Percentiles rank a stretch among this genome's conserved stretches.
phyloP scores from a whole-genome alignment of 148 eudicot species.

The Camellia lanceoleosa region DNA sequence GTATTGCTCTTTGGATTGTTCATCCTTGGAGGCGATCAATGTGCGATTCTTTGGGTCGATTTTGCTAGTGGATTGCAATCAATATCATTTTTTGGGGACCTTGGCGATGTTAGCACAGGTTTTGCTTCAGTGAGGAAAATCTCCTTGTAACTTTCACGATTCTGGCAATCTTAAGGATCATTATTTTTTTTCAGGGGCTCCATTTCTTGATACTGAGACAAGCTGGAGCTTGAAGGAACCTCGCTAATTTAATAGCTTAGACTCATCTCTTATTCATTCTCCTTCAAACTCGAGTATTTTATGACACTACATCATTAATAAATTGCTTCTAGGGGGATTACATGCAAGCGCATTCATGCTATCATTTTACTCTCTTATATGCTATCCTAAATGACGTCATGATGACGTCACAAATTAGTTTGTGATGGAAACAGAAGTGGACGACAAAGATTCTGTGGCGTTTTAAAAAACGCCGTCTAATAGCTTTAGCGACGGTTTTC shows the following conservation, averaged over 20 bases:
- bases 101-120: constrained; percentile 95
- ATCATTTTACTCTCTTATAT: too few species aligned
- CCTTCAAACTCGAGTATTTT: constrained; percentile 91
- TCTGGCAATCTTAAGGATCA: constrained; percentile 14
- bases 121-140: constrained; percentile 99
- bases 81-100: constrained; percentile 68
- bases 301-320: constrained; percentile 29
- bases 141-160: constrained; percentile 60
- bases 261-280: constrained; percentile 8
- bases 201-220: too few species aligned
- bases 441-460: too few species aligned
- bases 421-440: too few species aligned
- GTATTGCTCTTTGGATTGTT: constrained; percentile 58
- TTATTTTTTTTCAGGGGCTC: not conserved
- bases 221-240: too few species aligned
- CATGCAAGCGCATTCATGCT: too few species aligned
- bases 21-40: constrained; percentile 53
- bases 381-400: too few species aligned
- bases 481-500: too few species aligned
- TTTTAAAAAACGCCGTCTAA: too few species aligned
- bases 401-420: too few species aligned
- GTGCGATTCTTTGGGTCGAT: constrained; percentile 67
- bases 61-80: constrained; percentile 52
- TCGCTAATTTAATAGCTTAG: too few species aligned
- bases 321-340: too few species aligned